phyloP scores from a whole-genome alignment of 257 asterid genomes.

The Anisodus acutangulus region DNA sequence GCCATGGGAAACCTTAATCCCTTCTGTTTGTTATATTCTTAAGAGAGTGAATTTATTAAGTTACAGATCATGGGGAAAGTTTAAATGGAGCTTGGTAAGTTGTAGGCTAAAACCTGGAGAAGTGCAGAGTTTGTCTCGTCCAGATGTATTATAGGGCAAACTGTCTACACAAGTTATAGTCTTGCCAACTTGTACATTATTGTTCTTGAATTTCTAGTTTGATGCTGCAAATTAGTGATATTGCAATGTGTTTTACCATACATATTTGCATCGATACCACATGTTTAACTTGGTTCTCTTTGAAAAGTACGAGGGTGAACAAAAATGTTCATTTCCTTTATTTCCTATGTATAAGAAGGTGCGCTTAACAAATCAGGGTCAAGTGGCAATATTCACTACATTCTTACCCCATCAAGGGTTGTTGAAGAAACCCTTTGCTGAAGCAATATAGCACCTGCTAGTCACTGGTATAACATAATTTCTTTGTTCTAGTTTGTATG shows the following conservation, averaged over 20 bases:
- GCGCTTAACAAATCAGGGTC: neutral
- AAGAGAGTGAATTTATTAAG: neutral
- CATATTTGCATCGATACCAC: neutral
- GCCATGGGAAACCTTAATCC: neutral
- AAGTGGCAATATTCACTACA: neutral
- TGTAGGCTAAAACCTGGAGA: neutral
- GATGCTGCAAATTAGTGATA: neutral
- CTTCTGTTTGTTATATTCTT: neutral
- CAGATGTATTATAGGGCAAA: neutral
- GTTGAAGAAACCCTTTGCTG: neutral
- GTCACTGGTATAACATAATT: neutral
- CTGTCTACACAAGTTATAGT: no score
- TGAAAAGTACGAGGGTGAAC: neutral
- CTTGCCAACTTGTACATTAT: constrained; percentile 8
- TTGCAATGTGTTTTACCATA: neutral
- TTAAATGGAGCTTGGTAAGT: constrained; percentile 15
- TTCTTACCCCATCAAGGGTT: neutral
- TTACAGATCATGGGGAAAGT: neutral
- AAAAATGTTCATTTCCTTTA: neutral
- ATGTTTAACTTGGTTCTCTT: neutral
- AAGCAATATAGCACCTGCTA: neutral
- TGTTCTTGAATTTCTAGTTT: constrained; percentile 15
- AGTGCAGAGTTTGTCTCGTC: neutral
- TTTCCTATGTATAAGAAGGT: neutral
- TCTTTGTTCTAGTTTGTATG: neutral